phyloP scores from a whole-genome alignment of 805 yeast genomes.

The Hanseniaspora opuntiae region DNA sequence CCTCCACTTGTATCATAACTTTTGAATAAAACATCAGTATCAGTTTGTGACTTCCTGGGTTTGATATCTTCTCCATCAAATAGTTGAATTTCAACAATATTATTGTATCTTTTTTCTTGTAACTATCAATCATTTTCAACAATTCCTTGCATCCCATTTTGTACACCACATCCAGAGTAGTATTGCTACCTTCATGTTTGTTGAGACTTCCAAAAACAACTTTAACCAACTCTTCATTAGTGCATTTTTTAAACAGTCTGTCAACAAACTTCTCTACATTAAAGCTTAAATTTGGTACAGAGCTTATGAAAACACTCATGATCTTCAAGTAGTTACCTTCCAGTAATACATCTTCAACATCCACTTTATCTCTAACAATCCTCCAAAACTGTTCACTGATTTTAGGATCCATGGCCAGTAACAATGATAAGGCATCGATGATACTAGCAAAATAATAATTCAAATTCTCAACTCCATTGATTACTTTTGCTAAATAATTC shows the following conservation, averaged over 20 bases:
- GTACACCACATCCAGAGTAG: neutral
- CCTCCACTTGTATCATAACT: neutral
- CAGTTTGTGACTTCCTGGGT: slow-evolving; percentile 6
- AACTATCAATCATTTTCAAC: neutral
- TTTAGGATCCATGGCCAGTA: slow-evolving; percentile 32
- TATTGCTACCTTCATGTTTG: neutral
- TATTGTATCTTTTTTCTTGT: neutral
- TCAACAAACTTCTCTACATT: slow-evolving; percentile 5
- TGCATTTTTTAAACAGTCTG: neutral
- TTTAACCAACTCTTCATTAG: neutral
- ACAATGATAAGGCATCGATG: neutral
- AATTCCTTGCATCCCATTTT: slow-evolving; percentile 2
- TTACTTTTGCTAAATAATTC: slow-evolving; percentile 45
- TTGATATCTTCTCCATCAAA: neutral
- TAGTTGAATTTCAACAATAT: neutral
- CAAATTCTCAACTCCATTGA: slow-evolving; percentile 29
- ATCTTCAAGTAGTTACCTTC: slow-evolving; percentile 3
- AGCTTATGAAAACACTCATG: neutral
- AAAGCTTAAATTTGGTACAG: neutral
- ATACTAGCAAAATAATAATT: slow-evolving; percentile 10
- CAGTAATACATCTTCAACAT: slow-evolving; percentile 15
- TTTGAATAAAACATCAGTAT: slow-evolving; percentile 5
- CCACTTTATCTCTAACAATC: slow-evolving; percentile 26
- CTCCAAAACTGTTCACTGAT: slow-evolving; percentile 40
- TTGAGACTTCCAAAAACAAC: neutral